phyloP scores from a whole-genome alignment of 2,329 filamentous ascomycete species.

The Botrytis elliptica region DNA sequence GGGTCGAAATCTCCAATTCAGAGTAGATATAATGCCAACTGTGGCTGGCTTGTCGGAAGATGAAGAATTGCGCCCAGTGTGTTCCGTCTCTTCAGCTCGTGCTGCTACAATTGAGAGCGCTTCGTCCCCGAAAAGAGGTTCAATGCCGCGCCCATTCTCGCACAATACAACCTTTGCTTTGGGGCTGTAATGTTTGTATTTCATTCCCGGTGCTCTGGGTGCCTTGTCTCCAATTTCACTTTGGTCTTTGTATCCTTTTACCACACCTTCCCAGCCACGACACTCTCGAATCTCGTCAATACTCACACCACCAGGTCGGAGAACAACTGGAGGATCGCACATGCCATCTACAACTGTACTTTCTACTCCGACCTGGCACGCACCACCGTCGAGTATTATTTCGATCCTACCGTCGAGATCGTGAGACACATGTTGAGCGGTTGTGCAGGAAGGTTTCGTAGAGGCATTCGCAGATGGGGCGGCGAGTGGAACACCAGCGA shows the following conservation, averaged over 20 bases:
- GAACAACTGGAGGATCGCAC: constrained; percentile 73
- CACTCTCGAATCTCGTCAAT: constrained; percentile 74
- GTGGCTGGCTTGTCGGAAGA: constrained; percentile 14
- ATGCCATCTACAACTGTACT: constrained; percentile 95
- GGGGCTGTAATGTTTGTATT: constrained; percentile 97
- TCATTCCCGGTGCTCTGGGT: constrained; percentile 93
- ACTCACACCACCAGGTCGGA: constrained; percentile 84
- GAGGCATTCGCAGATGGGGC: constrained; percentile 94
- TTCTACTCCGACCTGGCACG: constrained; percentile 86
- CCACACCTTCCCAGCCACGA: constrained; percentile 76
- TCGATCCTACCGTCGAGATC: constrained; percentile 81
- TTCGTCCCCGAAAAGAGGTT: constrained; percentile 4
- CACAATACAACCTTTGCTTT: constrained; percentile 83
- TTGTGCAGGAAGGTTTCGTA: constrained; percentile 88
- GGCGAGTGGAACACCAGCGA: constrained; percentile 75
- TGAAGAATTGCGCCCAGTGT: constrained; percentile 23
- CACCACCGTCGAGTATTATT: constrained; percentile 83
- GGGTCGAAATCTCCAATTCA: constrained; percentile 3
- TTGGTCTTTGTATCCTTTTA: constrained; percentile 75
- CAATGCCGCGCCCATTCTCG: constrained; percentile 50
- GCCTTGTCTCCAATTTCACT: constrained; percentile 62
- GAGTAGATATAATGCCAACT: constrained; percentile 41
- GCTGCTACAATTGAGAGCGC: constrained; percentile 20
- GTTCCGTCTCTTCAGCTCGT: constrained; percentile 14
- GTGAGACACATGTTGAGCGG: constrained; percentile 82